Conservation (phyloP, 495 filamentous ascomycete genomes). For the Aspergillus sparsus region DNA sequence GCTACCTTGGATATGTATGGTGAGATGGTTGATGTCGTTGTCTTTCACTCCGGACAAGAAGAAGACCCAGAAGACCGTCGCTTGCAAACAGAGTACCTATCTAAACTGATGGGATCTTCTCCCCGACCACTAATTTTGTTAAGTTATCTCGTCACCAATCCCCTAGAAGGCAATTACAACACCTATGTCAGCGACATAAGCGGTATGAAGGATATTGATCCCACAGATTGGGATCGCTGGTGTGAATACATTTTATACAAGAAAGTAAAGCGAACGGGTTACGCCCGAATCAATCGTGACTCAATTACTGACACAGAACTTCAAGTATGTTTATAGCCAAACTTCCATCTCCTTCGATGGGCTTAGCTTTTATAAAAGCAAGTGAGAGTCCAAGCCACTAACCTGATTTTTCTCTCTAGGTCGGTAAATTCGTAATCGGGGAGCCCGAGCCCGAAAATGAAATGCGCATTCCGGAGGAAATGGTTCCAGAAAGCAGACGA, state of each 20-base stretch:
- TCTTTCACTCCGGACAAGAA: slow-evolving; percentile 99
- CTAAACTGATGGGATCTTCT: slow-evolving; percentile 82
- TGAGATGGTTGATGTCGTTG: slow-evolving; percentile 85
- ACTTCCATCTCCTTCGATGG: not conserved
- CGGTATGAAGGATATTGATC: slow-evolving; percentile 95
- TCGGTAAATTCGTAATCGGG: slow-evolving; percentile 93
- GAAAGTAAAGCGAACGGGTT: slow-evolving; percentile 79
- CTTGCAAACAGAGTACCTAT: slow-evolving; percentile 83
- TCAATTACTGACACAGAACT: slow-evolving; percentile 98
- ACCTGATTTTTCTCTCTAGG: slow-evolving; percentile 40
- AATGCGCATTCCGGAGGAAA: slow-evolving; percentile 60
- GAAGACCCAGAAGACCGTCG: slow-evolving; percentile 94
- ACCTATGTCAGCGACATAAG: slow-evolving; percentile 85
- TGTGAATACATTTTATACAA: slow-evolving; percentile 99
- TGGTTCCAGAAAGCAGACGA: slow-evolving; percentile 70
- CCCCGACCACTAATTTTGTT: slow-evolving; percentile 81
- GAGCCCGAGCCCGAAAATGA: slow-evolving; percentile 60
- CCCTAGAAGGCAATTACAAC: slow-evolving; percentile 93
- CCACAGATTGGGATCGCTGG: slow-evolving; percentile 94
- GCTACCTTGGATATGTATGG: slow-evolving; percentile 94
- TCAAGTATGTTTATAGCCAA: slow-evolving; percentile 57
- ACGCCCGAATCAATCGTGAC: slow-evolving; percentile 82
- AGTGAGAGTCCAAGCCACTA: slow-evolving; percentile 18
- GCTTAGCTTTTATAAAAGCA: not conserved
- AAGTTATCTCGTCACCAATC: slow-evolving; percentile 90